Evolutionary conservation across 305 asterid species (phyloP).

Genomic region (Fraxinus nigra): DNA sequence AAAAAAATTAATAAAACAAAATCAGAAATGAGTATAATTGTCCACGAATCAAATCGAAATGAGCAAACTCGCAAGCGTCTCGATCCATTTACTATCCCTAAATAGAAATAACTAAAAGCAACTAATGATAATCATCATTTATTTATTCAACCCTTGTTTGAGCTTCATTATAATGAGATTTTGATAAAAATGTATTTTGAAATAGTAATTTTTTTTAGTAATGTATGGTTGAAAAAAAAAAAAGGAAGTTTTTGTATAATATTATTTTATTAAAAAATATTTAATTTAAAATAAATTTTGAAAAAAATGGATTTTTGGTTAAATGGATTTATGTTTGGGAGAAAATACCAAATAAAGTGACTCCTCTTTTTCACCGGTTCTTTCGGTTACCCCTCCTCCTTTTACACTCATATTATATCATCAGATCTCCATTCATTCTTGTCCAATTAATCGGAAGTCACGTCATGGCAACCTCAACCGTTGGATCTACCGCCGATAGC

Average conservation of each 20-base stretch:
- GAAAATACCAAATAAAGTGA: background rate
- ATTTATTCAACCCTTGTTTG: background rate
- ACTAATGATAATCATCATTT: background rate
- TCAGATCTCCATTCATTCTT: background rate
- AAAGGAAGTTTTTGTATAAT: no score
- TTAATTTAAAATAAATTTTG: background rate
- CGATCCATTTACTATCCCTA: background rate
- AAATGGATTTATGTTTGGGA: background rate
- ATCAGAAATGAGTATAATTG: background rate
- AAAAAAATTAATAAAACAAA: background rate
- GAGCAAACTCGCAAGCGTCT: background rate
- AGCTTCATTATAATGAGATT: background rate
- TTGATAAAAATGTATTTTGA: no score
- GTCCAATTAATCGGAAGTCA: background rate
- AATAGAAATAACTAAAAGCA: background rate
- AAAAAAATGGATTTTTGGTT: background rate
- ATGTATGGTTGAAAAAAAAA: background rate
- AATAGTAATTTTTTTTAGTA: background rate
- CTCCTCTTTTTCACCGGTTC: background rate
- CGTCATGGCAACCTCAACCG: slow-evolving; percentile 18
- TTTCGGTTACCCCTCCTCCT: background rate
- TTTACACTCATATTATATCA: background rate
- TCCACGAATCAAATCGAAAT: background rate
- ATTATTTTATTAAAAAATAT: no score
- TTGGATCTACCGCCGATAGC: slow-evolving; percentile 17